phyloP scores from a whole-genome alignment of 805 yeast species.

The Pichia exigua region DNA sequence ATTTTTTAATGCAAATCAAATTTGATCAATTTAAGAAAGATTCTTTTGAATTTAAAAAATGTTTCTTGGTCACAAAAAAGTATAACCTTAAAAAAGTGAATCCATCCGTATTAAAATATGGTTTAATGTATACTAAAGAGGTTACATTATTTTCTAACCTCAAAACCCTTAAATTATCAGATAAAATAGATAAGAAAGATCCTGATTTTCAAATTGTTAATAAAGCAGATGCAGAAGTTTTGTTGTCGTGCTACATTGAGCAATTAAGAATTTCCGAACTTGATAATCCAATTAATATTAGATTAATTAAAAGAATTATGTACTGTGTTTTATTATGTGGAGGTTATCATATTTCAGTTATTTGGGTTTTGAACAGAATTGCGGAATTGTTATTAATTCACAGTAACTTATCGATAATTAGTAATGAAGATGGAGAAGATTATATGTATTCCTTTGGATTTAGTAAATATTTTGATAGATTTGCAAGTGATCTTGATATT shows the following conservation, averaged over 20 bases:
- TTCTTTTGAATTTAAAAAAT: background rate
- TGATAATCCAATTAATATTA: slow-evolving; percentile 13
- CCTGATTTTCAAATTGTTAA: background rate
- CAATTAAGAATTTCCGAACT: slow-evolving; percentile 1
- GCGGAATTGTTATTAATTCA: slow-evolving; percentile 5
- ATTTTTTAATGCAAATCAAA: background rate
- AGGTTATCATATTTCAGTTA: slow-evolving; percentile 9
- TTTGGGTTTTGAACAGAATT: slow-evolving; percentile 11
- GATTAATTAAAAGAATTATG: slow-evolving; percentile 7
- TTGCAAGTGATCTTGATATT: background rate
- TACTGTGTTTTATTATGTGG: slow-evolving; percentile 14
- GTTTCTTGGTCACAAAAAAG: background rate
- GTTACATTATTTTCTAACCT: background rate
- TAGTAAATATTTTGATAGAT: background rate
- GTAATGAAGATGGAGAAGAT: slow-evolving; percentile 11
- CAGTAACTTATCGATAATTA: slow-evolving; percentile 9
- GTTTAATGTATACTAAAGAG: background rate
- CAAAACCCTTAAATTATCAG: background rate
- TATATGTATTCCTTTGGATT: background rate
- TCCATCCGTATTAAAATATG: background rate
- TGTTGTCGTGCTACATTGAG: slow-evolving; percentile 5
- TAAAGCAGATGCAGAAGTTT: slow-evolving; percentile 1
- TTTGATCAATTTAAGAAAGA: background rate
- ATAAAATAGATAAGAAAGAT: background rate
- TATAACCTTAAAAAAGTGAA: background rate